Percentiles rank a stretch among this genome's conserved stretches.
These are phyloP conservation scores for Elasticomyces elasticus DNA, from an alignment of 495 filamentous ascomycete genomes.

Conservation along the genomic window DNA sequence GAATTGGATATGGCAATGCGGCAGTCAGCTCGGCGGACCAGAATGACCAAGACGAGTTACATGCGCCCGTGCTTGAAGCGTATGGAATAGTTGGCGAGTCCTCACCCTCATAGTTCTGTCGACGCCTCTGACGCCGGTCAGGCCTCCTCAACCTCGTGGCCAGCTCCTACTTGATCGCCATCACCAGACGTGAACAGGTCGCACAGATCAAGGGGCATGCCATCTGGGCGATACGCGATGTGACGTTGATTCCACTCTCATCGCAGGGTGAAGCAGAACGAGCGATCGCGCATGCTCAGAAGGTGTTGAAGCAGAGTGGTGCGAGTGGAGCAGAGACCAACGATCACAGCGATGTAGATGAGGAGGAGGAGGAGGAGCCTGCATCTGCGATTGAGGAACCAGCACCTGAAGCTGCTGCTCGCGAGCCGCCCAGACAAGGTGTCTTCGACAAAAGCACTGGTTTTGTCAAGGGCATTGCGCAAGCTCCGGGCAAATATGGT, in stretches of 20 bases:
- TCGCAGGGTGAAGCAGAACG: conserved; percentile 62
- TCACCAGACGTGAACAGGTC: conserved; percentile 75
- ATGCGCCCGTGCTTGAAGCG: conserved; percentile 48
- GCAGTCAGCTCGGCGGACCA: conserved; percentile 33
- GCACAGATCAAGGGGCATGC: conserved; percentile 73
- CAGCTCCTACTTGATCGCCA: conserved; percentile 69
- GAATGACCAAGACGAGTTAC: conserved; percentile 34
- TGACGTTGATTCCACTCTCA: conserved; percentile 76
- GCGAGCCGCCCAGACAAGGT: conserved; percentile 14
- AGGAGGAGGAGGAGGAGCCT: conserved; percentile 29
- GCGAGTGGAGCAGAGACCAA: conserved; percentile 30
- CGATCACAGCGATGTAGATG: conserved; percentile 34
- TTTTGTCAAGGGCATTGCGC: conserved; percentile 8
- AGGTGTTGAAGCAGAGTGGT: conserved; percentile 37
- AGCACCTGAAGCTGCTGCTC: conserved; percentile 3
- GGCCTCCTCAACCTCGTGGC: conserved; percentile 49
- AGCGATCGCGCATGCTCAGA: conserved; percentile 56
- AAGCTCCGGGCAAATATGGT: conserved; percentile 56
- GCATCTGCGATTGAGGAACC: not conserved
- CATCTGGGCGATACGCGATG: conserved; percentile 73
- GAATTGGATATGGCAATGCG: conserved; percentile 52
- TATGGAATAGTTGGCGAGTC: conserved; percentile 66
- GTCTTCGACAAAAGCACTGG: conserved; percentile 1
- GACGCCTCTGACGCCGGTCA: conserved; percentile 42
- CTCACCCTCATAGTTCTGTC: not conserved